Evolutionary conservation across 805 yeast genomes (phyloP).

Genomic region (Clavispora phyllophila): DNA sequence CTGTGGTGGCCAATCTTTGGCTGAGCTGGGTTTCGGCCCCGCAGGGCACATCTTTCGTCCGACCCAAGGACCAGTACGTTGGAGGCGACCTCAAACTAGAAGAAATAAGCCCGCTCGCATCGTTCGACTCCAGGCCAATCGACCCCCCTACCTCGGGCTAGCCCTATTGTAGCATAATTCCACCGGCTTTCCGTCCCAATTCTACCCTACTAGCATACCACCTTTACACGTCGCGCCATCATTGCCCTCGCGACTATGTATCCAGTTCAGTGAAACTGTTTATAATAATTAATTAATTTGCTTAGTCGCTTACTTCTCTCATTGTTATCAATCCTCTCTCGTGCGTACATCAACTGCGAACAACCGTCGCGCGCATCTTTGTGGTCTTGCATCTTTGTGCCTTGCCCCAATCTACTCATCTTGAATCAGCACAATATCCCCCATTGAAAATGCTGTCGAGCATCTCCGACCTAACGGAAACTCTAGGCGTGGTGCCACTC

Average conservation of each 20-base stretch:
- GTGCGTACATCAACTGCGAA: too few relatives aligned
- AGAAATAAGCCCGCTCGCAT: slow-evolving; percentile 4
- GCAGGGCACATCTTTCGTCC: slow-evolving; percentile 13
- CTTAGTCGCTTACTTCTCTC: too few relatives aligned
- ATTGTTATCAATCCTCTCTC: too few relatives aligned
- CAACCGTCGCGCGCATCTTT: not conserved
- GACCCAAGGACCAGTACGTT: slow-evolving; percentile 5
- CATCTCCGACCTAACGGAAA: slow-evolving; percentile 6
- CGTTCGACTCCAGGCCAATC: slow-evolving; percentile 4
- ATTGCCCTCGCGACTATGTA: too few relatives aligned
- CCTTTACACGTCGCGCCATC: too few relatives aligned
- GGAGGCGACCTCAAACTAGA: slow-evolving; percentile 8
- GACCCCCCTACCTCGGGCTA: too few relatives aligned
- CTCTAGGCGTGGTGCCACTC: slow-evolving; percentile 12
- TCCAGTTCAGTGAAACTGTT: too few relatives aligned
- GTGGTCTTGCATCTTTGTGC: not conserved
- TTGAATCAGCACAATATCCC: not conserved
- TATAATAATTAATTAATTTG: too few relatives aligned
- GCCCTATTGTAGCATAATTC: too few relatives aligned
- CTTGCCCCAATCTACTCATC: not conserved
- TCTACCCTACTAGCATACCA: too few relatives aligned
- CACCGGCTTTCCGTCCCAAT: too few relatives aligned
- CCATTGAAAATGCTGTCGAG: not conserved
- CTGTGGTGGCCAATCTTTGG: slow-evolving; percentile 24
- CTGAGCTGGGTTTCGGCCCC: slow-evolving; percentile 36